Evolutionary conservation across 2,329 filamentous ascomycete genomes (phyloP).

Genomic region (Leptographium procerum): DNA sequence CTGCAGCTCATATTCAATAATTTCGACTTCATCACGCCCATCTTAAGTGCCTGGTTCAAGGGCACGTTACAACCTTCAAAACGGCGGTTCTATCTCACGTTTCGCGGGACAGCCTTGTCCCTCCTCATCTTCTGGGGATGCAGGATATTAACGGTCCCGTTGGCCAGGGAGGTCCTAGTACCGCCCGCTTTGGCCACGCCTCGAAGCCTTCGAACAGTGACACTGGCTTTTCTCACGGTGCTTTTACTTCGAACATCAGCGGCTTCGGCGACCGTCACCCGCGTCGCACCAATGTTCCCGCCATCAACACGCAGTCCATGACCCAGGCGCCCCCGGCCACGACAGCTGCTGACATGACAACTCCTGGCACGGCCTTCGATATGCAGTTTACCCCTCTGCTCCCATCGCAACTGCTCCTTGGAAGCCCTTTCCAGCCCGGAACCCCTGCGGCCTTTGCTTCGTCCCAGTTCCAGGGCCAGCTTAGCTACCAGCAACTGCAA

Average conservation of each 20-base stretch:
- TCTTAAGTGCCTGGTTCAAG: slow-evolving; percentile 35
- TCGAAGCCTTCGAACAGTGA: slow-evolving; percentile 76
- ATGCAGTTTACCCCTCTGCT: slow-evolving; percentile 98
- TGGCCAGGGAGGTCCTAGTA: slow-evolving; percentile 45
- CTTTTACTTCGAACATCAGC: slow-evolving; percentile 76
- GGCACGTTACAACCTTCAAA: slow-evolving; percentile 55
- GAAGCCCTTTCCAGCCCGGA: slow-evolving; percentile 92
- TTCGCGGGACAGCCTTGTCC: slow-evolving; percentile 75
- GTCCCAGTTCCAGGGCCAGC: slow-evolving; percentile 80
- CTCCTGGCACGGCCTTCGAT: slow-evolving; percentile 80
- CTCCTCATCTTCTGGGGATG: slow-evolving; percentile 81
- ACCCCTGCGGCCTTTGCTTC: slow-evolving; percentile 83
- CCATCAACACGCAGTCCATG: slow-evolving; percentile 77
- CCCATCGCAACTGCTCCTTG: slow-evolving; percentile 85
- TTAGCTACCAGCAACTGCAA: slow-evolving; percentile 57
- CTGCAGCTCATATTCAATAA: neutral
- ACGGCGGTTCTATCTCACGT: slow-evolving; percentile 72
- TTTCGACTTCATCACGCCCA: slow-evolving; percentile 18
- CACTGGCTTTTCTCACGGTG: slow-evolving; percentile 85
- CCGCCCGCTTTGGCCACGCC: slow-evolving; percentile 56
- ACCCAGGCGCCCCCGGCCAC: slow-evolving; percentile 31
- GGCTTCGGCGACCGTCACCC: slow-evolving; percentile 82
- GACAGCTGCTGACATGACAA: slow-evolving; percentile 55
- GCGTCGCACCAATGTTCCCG: slow-evolving; percentile 74
- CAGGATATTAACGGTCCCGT: slow-evolving; percentile 63